These are phyloP conservation scores for Penicillium crustosum DNA, from an alignment of 2,329 filamentous ascomycete species.

Conservation along the genomic window DNA sequence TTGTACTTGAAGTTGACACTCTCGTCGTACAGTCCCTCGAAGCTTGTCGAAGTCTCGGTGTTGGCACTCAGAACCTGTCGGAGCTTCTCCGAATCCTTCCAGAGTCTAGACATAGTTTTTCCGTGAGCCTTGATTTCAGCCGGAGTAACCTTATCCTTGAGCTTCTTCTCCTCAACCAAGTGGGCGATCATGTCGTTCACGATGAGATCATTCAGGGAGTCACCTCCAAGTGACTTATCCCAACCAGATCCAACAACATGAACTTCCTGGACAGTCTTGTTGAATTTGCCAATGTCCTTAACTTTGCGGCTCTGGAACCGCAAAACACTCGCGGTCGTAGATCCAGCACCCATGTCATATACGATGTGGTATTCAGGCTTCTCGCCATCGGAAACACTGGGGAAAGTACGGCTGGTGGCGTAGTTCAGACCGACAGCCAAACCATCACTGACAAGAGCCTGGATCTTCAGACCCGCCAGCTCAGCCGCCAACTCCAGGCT, in stretches of 20 bases:
- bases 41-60: slow-evolving; percentile 72
- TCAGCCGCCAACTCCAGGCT: slow-evolving; percentile 81
- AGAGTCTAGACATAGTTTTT: slow-evolving; percentile 82
- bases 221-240: slow-evolving; percentile 87
- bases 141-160: slow-evolving; percentile 40
- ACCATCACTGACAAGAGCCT: slow-evolving; percentile 83
- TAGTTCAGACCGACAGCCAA: slow-evolving; percentile 94
- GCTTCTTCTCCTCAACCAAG: slow-evolving; percentile 67
- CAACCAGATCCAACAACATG: slow-evolving; percentile 81
- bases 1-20: slow-evolving; percentile 94
- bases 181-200: slow-evolving; percentile 83
- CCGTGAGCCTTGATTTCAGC: slow-evolving; percentile 66
- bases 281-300: slow-evolving; percentile 89
- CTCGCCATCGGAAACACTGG: slow-evolving; percentile 74
- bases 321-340: slow-evolving; percentile 83
- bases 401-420: slow-evolving; percentile 86
- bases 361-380: slow-evolving; percentile 90
- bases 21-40: slow-evolving; percentile 81
- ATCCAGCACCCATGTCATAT: slow-evolving; percentile 97
- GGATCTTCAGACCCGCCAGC: slow-evolving; percentile 80
- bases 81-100: slow-evolving; percentile 84
- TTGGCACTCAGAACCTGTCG: slow-evolving; percentile 94
- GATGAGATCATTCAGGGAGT: slow-evolving; percentile 83
- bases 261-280: slow-evolving; percentile 97
- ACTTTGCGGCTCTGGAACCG: slow-evolving; percentile 85